Base-by-base conservation (phyloP, 176 grass and related monocot genomes). In the Rhynchospora pubera region DNA sequence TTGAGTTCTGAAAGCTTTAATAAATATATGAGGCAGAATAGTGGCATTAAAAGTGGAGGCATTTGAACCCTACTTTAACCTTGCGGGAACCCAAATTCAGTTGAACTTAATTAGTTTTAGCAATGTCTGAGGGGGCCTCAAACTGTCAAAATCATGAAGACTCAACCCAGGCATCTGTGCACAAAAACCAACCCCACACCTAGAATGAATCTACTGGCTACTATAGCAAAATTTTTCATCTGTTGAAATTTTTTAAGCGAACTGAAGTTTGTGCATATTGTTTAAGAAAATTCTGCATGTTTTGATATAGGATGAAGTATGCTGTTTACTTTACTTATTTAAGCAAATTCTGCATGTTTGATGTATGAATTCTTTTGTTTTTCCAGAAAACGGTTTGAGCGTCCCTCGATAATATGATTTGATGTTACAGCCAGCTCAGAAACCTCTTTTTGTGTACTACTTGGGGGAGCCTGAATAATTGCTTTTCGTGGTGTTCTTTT, bases 381-480 rank as follows among this genome's bases (percentile, higher is more conserved):
- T 30, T 69, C 47, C 90, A 95, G 93, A 95, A 87, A 94, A 82
- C 26, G 93, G 93, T 88, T 78, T 94, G 46, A 87, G 93, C 74
- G 78, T 81, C 60, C 93, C 93, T 88, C 93, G 93, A 94, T 94
- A 87, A 94, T 82, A 82, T 88, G 84, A 77, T 62, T 42, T 72
- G 44, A 42, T 74, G 67, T 13, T 50, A 19, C 3, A 14, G 64
- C 7, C 59, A 45, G 72, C 18, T 72, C 9, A 16, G 76, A 52
- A 68, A 58, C 75, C 23, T 65, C 76, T 79, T 84, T 5, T 57
- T 90, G 47, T 50, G 28, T 78, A 65, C 19, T n/a, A 63, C 60
- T 51, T 57, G 8, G 87, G 83, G 80, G 87, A 88, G 68, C 15
- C 42, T 44, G 45, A 71, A 83, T 85, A 71, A 61, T 62, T 85